Evolutionary conservation across 2,329 filamentous ascomycete genomes (phyloP).

Genomic region (Fusarium acutatum): DNA sequence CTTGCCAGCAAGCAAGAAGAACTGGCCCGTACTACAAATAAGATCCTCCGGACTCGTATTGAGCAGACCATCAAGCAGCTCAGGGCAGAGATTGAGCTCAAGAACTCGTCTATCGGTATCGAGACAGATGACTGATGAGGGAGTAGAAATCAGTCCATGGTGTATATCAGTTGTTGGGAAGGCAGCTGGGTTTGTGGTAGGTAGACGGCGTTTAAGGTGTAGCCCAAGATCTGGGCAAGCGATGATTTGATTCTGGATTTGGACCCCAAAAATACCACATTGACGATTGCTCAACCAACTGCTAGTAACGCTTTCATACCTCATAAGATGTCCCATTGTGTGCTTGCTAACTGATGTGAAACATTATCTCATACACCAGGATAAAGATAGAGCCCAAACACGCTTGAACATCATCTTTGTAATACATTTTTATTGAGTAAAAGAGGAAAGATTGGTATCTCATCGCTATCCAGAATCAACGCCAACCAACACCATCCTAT

Average conservation of each 20-base stretch:
- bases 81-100: slow-evolving; percentile 55
- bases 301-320: background rate
- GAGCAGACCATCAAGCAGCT: slow-evolving; percentile 59
- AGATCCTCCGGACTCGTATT: slow-evolving; percentile 60
- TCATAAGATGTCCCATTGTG: background rate
- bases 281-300: slow-evolving; percentile 11
- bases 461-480: slow-evolving; percentile 22
- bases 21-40: slow-evolving; percentile 54
- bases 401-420: background rate
- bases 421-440: background rate
- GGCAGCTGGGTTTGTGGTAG: background rate
- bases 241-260: slow-evolving; percentile 17
- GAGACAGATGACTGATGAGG: slow-evolving; percentile 47
- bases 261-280: slow-evolving; percentile 36
- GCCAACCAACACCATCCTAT: slow-evolving; percentile 30
- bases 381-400: background rate
- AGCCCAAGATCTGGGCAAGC: slow-evolving; percentile 6
- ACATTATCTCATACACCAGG: background rate
- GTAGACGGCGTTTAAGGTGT: slow-evolving; percentile 30
- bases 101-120: slow-evolving; percentile 55
- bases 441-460: slow-evolving; percentile 22
- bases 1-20: slow-evolving; percentile 56
- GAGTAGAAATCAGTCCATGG: background rate
- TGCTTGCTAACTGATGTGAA: background rate
- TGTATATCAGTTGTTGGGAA: background rate